Percentiles rank a stretch among this genome's conserved stretches.
These are phyloP conservation scores for Cucurbita ficifolia DNA, from an alignment of 306 rosid genomes.

Conservation along the genomic window DNA sequence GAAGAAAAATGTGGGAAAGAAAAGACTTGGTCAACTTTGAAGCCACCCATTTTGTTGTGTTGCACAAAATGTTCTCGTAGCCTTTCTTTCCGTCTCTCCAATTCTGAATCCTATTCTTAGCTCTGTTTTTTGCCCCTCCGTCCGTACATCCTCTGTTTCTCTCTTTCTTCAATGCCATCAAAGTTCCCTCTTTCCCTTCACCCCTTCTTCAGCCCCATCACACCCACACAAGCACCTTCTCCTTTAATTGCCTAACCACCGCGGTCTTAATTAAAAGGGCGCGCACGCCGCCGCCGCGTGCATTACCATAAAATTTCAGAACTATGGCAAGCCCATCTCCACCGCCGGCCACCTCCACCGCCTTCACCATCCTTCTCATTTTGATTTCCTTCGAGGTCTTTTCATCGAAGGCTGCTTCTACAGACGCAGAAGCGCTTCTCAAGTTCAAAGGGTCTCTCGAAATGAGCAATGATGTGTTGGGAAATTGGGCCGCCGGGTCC, in stretches of 20 bases:
- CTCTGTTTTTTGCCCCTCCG: not conserved
- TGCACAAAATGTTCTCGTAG: not conserved
- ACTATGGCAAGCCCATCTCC: not conserved
- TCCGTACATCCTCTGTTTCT: not conserved
- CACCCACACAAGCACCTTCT: not conserved
- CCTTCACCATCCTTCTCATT: not conserved
- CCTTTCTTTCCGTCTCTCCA: not conserved
- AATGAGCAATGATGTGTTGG: constrained; percentile 9
- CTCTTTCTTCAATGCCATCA: constrained; percentile 8
- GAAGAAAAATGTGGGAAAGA: too few relatives aligned
- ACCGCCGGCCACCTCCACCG: not conserved
- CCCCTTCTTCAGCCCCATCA: not conserved
- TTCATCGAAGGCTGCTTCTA: constrained; percentile 1
- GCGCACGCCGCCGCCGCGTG: constrained; percentile 1
- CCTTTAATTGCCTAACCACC: not conserved
- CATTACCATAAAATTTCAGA: not conserved
- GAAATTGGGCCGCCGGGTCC: constrained; percentile 25
- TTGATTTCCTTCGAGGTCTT: not conserved
- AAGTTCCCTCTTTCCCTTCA: not conserved
- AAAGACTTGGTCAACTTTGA: not conserved
- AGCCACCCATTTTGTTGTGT: not conserved
- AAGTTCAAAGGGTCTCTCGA: constrained; percentile 37
- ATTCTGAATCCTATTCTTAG: not conserved
- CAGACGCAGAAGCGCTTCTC: constrained; percentile 29
- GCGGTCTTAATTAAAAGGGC: not conserved